Evolutionary conservation across 768 basidiomycete species (phyloP), one percentile per base, ranked within the genome.

Genomic region (Tephrocybe sp.): DNA sequence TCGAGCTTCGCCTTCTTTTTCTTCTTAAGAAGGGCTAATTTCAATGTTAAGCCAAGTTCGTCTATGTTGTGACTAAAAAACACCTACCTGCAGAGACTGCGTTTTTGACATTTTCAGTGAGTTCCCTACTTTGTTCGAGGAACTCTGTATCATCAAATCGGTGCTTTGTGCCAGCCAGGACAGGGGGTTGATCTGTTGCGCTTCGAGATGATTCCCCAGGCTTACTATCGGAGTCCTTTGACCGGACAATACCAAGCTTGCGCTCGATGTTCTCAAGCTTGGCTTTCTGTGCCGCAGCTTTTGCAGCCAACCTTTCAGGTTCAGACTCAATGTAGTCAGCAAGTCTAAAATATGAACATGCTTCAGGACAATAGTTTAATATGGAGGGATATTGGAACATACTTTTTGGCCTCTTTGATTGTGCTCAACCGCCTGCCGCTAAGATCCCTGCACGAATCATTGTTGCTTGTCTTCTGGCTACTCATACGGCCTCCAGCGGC

Each of bases 401-500:
- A 93, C 94, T 86, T 88, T 68, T 97, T 92, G 0, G 96, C 97
- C 60, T 98, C 94, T 69, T 98, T 97, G 63, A 99, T 84, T 0
- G 96, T 97, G 61, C 90, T 92, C 22, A 99, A 73, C 55, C 94
- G 75, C 44, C 96, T 73, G 1, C 96, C 96, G 52, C 80, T 93
- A 33, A 99, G 76, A 64, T 98, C 97, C 42, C 97, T 74, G 66
- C 94, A 97, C 7, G 90, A 91, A 65, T 98, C 95, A 55, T 94
- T 94, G 67, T 94, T 95, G 68, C 78, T 94, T 19, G 92, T 93
- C 75, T 93, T 93, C 73, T 94, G 92, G 59, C 87, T 89, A 63
- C 89, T 92, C 97, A 99, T 99, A 30, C 96, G 82, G 11, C 97
- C 96, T 57, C 97, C 97, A 12, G 96, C 96, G 0, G 97, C 96